Base-by-base conservation (phyloP, 2,329 filamentous ascomycete species). In the Pleoardoris graminearum region DNA sequence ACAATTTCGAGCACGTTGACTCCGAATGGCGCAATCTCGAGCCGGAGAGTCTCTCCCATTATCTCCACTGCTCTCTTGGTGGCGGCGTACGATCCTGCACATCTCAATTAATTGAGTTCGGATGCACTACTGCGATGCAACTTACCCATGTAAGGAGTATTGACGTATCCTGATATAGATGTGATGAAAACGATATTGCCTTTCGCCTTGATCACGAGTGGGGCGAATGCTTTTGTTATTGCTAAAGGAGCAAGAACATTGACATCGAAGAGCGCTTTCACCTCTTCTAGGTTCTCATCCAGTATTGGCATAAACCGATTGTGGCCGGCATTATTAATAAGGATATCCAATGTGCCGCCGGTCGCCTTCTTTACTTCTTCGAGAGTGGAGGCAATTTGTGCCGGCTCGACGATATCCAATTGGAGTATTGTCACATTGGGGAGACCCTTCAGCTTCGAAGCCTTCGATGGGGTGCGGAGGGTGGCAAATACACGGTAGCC, bases 241-340 rank as follows among this genome's bases (percentile, higher is more conserved):
- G 60, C 53, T 4, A 79, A 38, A 1, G 66, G 33, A 1, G 70
- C 70, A 67, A 71, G 79, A 19, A 77, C 61, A 54, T 80, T 80
- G 14, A 75, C 61, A 11, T 65, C 58, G 29, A 61, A 63, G 1
- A 57, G 10, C 10, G 43, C 36, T 27, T 53, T 58, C 7, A 41
- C 59, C 16, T 57, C 25, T 1, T 49, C 57, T 7, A 65, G 42
- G 23, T 58, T 42, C 5, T 43, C 36, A 27, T 64, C 62, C 11
- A 78, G 48, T 4, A 71, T 54, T 1, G 76, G 77, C 51, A 64
- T 64, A 8, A 65, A 56, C n/a, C 66, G 66, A n/a, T 57, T 60
- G 1, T 48, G 42, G 2, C 73, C 77, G 11, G 77, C 74, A 48
- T 80, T 80, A 61, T 79, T 79, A 50, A 80, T 36, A 0, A 75